A percentile compares a stretch with the other conserved stretches of the same genome.
phyloP scores from a whole-genome alignment of 2,329 filamentous ascomycete genomes.

The Colletotrichum eleusines region DNA sequence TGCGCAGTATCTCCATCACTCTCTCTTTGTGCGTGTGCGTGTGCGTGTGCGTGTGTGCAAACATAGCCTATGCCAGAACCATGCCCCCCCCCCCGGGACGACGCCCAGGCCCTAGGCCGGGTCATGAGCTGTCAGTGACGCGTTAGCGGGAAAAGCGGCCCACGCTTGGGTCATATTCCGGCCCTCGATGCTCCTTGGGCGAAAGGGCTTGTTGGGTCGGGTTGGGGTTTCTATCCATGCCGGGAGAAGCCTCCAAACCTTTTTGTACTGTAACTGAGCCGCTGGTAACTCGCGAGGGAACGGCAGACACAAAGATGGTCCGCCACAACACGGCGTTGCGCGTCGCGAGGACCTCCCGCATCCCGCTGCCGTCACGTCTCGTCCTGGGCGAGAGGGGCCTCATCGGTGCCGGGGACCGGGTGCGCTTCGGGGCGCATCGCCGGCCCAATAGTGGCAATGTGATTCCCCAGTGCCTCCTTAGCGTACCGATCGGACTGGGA shows the following conservation, averaged over 20 bases:
- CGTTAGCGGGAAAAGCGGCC: conserved; percentile 16
- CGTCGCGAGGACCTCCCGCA: neutral
- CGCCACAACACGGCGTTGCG: too few relatives aligned
- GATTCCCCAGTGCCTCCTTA: too few relatives aligned
- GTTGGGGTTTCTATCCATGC: neutral
- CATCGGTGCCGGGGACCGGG: neutral
- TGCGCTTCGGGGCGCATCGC: neutral
- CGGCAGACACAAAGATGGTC: neutral
- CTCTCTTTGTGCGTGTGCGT: neutral
- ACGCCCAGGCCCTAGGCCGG: conserved; percentile 26
- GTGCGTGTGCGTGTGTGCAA: neutral
- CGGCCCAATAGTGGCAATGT: neutral
- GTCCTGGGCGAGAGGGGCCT: neutral
- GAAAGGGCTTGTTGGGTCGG: too few relatives aligned
- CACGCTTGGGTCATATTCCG: neutral
- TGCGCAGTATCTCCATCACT: neutral
- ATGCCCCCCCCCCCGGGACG: conserved; percentile 9
- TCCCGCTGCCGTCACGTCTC: neutral
- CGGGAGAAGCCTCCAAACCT: neutral
- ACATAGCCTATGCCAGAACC: neutral
- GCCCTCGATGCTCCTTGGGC: neutral
- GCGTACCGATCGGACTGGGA: neutral
- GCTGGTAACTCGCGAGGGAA: neutral
- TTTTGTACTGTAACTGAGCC: neutral
- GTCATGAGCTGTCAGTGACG: conserved; percentile 19